A percentile compares a stretch with the other conserved stretches of the same genome.
These are phyloP conservation scores for Microcos paniculata DNA, from an alignment of 345 rosid species.

Conservation along the genomic window DNA sequence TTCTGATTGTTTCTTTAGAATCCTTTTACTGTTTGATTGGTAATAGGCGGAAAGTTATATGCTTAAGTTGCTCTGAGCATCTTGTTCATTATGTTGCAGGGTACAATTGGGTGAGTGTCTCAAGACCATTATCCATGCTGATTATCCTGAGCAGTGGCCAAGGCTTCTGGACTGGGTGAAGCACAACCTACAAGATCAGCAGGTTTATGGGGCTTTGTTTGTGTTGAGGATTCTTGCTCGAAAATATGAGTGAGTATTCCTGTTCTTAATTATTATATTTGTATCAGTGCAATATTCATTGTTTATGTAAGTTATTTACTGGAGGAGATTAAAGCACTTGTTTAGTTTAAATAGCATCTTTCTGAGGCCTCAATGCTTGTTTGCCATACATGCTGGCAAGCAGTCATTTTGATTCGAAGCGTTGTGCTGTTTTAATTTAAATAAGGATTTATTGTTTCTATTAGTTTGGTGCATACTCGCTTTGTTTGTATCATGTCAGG, in stretches of 20 bases:
- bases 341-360: neutral
- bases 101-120: conserved; percentile 97
- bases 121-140: conserved; percentile 89
- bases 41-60: neutral
- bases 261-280: neutral
- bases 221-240: conserved; percentile 91
- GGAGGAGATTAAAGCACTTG: neutral
- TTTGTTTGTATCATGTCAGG: too few relatives aligned
- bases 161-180: conserved; percentile 93
- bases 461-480: neutral
- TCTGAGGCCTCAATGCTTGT: neutral
- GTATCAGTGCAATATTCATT: neutral
- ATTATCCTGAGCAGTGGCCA: conserved; percentile 99
- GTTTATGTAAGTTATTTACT: neutral
- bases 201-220: conserved; percentile 87
- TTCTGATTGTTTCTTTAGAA: neutral
- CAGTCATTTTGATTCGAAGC: neutral
- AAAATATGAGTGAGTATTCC: conserved; percentile 82
- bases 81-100: conserved; percentile 35
- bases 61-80: neutral
- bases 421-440: neutral
- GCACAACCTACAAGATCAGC: conserved; percentile 83
- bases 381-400: neutral
- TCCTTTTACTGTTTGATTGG: conserved; percentile 18
- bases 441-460: neutral